Evolutionary conservation across 768 basidiomycete genomes (phyloP), one percentile per base, ranked within the genome.

Genomic region (Zangia roseola): DNA sequence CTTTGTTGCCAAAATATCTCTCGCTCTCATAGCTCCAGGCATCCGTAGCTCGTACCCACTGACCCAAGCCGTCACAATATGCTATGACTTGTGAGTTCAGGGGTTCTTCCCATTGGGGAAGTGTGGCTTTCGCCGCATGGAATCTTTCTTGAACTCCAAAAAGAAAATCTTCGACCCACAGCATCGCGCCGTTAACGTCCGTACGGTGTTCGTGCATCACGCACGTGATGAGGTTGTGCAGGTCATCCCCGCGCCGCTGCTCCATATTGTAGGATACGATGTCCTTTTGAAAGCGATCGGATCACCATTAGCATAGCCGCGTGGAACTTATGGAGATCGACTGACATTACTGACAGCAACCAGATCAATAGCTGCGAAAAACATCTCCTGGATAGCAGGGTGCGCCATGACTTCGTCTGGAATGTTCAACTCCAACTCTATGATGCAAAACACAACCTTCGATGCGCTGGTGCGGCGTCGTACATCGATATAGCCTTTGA

Each of bases 41-140:
- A 17, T 78, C 68, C 49, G 73, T 73, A 3, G 71, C 78, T 6
- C 75, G 66, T 0, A 79, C 71, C 78, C 79, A 82, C 41, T 76
- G 71, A 35, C 73, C 80, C 36, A 82, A 61, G 0, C 77, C 78
- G 43, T 71, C 63, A 24, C 75, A 62, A 46, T 80, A 83, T 4
- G 55, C 52, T 21, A 58, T 56, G 4, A 81, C 71, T 24, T 74
- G 64, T 0, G 52, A 50, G 52, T 82, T 78, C 17, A 78, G 54
- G 2, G 64, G 61, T n/a, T 63, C 52, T 37, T 74, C 76, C 58
- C 69, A 80, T 2, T 64, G 67, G 1, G 77, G 79, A 6, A 59
- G 49, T 3, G 44, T 24, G 1, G 35, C 53, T 24, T 64, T 61
- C 35, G 57, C 57, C 0, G 31, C 33, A 2, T 36, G 52, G 36